Percentiles rank a stretch among this genome's conserved stretches.
Conservation (phyloP, 768 basidiomycete genomes). For the Boletellus ananas region DNA sequence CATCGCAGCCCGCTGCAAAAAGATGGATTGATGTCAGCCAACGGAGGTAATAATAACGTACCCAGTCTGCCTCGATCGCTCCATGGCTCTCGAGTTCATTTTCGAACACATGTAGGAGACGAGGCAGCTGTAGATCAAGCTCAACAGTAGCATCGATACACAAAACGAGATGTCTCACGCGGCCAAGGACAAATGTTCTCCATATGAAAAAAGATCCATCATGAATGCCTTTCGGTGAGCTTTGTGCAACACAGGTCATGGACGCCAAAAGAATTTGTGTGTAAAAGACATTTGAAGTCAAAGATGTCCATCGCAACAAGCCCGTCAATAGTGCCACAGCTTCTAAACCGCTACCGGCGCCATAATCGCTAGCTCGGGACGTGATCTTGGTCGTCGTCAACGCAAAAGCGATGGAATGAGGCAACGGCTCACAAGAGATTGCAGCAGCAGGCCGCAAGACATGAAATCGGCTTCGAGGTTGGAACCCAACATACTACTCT, state of each 20-base stretch:
- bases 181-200: conserved; percentile 68
- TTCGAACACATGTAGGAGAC: conserved; percentile 53
- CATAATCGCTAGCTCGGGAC: conserved; percentile 56
- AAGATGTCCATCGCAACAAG: conserved; percentile 57
- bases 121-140: conserved; percentile 49
- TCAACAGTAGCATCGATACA: not conserved
- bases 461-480: conserved; percentile 63
- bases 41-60: conserved; percentile 28
- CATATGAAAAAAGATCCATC: conserved; percentile 45
- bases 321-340: conserved; percentile 53
- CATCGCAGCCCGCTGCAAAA: conserved; percentile 37
- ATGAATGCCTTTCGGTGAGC: conserved; percentile 29
- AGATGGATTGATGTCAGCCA: conserved; percentile 8
- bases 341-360: conserved; percentile 54
- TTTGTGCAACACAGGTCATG: conserved; percentile 59
- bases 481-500: conserved; percentile 52
- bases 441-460: conserved; percentile 57
- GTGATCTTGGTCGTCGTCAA: conserved; percentile 42
- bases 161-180: conserved; percentile 43
- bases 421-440: conserved; percentile 50
- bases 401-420: not conserved
- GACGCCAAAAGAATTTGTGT: conserved; percentile 65
- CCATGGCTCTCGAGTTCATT: conserved; percentile 47
- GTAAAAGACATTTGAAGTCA: conserved; percentile 62
- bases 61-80: conserved; percentile 55